phyloP scores from a whole-genome alignment of 106 monocot genomes.

The Triglochin maritima region DNA sequence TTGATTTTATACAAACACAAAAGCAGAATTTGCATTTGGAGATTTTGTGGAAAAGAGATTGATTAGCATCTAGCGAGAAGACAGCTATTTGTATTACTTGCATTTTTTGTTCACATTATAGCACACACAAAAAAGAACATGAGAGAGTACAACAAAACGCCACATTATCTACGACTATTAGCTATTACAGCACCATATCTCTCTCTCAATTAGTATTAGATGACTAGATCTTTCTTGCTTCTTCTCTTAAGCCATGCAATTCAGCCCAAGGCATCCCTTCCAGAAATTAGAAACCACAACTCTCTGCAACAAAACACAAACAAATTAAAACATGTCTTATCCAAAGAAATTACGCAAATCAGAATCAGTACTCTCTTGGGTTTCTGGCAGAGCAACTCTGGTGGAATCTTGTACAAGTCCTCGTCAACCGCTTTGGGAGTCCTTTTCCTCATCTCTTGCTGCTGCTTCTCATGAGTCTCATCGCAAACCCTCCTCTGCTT shows the following conservation, averaged over 20 bases:
- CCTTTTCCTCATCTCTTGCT: neutral
- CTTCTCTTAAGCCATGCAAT: constrained; percentile 12
- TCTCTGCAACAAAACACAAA: constrained; percentile 3
- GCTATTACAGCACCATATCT: too few relatives aligned
- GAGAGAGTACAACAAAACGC: too few relatives aligned
- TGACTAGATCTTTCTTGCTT: neutral
- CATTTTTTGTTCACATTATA: too few relatives aligned
- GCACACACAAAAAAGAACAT: too few relatives aligned
- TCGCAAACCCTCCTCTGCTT: neutral
- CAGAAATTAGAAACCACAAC: constrained; percentile 1
- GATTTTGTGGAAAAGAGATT: too few relatives aligned
- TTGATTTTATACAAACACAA: too few relatives aligned
- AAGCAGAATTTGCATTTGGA: too few relatives aligned
- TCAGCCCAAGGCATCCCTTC: constrained; percentile 13
- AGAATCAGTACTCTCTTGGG: neutral
- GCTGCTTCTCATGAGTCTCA: neutral
- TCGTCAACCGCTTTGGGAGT: neutral
- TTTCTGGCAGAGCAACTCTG: neutral
- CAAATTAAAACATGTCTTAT: neutral
- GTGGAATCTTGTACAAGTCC: too few relatives aligned
- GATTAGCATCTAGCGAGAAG: too few relatives aligned
- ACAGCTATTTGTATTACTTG: too few relatives aligned
- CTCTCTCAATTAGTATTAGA: too few relatives aligned
- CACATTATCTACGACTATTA: too few relatives aligned
- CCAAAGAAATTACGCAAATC: neutral